A percentile compares a stretch with the other conserved stretches of the same genome.
Evolutionary conservation across 2,329 filamentous ascomycete genomes (phyloP).

Genomic region (Colletotrichum theobromicola): DNA sequence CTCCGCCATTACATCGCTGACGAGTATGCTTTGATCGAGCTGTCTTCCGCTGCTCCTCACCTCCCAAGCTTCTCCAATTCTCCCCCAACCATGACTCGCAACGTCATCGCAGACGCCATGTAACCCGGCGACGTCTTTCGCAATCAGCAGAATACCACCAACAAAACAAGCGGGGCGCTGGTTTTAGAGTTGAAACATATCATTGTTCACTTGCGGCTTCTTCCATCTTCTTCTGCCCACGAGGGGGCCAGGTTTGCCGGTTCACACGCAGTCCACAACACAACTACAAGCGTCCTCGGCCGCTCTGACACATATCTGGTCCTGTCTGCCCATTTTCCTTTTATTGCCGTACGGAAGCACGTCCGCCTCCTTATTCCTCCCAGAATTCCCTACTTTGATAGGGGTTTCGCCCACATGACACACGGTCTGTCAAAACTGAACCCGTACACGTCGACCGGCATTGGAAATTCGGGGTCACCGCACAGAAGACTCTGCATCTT

Average conservation of each 20-base stretch:
- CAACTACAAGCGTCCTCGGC: not conserved
- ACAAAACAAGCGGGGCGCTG: slow-evolving; percentile 4
- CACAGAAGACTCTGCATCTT: not conserved
- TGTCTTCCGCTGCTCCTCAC: not conserved
- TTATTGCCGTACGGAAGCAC: slow-evolving; percentile 5
- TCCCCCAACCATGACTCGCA: not conserved
- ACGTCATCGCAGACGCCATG: not conserved
- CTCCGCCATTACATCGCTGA: not conserved
- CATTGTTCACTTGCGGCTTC: not conserved
- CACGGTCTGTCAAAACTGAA: not conserved
- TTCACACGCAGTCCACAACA: not conserved
- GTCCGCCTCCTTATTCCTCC: not conserved
- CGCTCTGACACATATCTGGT: slow-evolving; percentile 8
- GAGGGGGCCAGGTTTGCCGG: not conserved
- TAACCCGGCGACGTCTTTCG: not conserved
- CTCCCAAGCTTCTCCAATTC: not conserved
- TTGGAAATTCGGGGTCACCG: not conserved
- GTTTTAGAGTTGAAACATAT: slow-evolving; percentile 22
- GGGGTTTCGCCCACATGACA: slow-evolving; percentile 6
- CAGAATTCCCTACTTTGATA: slow-evolving; percentile 4
- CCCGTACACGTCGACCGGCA: not conserved
- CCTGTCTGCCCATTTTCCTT: not conserved
- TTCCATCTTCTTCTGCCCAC: not conserved
- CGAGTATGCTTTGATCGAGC: not conserved
- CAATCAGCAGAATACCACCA: not conserved